These are phyloP conservation scores for Yamadazyma endophytica DNA, from an alignment of 805 yeast species.

Conservation along the genomic window DNA sequence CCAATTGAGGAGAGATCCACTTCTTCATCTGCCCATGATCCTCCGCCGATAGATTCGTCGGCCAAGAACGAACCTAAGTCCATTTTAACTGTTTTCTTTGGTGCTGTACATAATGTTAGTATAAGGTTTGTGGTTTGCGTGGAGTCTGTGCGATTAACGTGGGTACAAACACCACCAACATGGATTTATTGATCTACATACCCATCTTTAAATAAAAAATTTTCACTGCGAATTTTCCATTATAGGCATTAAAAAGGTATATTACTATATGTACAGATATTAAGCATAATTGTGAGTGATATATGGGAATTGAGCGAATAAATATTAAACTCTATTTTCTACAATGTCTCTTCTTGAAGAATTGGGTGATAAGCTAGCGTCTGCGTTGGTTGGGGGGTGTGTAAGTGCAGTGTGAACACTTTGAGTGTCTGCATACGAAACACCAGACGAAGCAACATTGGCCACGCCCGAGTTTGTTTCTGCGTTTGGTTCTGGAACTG, in stretches of 20 bases:
- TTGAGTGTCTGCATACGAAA: slow-evolving; percentile 1
- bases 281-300: neutral
- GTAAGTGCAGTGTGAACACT: slow-evolving; percentile 8
- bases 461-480: neutral
- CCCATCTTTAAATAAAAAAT: slow-evolving; percentile 1
- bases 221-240: slow-evolving; percentile 1
- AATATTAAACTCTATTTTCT: slow-evolving; percentile 15
- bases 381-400: slow-evolving; percentile 1
- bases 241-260: neutral
- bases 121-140: slow-evolving; percentile 1
- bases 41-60: slow-evolving; percentile 68
- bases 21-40: slow-evolving; percentile 84
- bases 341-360: slow-evolving; percentile 13
- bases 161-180: neutral
- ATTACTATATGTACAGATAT: slow-evolving; percentile 1
- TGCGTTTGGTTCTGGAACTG: neutral
- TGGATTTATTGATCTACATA: neutral
- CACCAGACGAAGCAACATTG: too few relatives aligned
- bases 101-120: slow-evolving; percentile 23
- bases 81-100: slow-evolving; percentile 69
- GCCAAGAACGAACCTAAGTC: slow-evolving; percentile 81
- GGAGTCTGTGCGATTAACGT: neutral
- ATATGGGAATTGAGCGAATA: neutral
- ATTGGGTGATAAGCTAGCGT: neutral
- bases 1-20: slow-evolving; percentile 66